Evolutionary conservation across 1,284 basidiomycete genomes (phyloP), one percentile per base, ranked within the genome.

Genomic region (Naganishia sp.): DNA sequence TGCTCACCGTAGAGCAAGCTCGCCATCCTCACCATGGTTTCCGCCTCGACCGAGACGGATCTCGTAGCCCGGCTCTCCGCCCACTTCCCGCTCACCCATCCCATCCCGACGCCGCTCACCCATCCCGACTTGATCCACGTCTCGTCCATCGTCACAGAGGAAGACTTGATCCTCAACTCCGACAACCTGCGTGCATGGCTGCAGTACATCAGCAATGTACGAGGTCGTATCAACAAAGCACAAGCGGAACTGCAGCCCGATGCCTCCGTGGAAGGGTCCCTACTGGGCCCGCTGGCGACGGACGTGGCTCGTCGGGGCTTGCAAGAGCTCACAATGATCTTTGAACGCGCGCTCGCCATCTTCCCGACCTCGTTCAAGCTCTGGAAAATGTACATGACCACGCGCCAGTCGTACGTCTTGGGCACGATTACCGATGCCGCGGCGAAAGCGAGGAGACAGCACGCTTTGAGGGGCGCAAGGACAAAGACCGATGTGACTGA

Each of bases 141-240:
- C 36, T 83, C 86, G 59, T 94, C 98, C 79, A 78, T 97, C 43
- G 84, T 88, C 69, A 87, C 92, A 50, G 96, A 98, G 81, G 94
- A 99, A 79, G 95, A 99, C 79, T 85, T 99, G n/a, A 83, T 94
- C 42, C 87, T 92, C 69, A 97, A 98, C 79, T 90, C 92, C 3
- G 85, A 86, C 67, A 96, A 94, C 66, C 90, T 94, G 77, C 86
- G 91, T 39, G 87, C 90, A 71, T 99, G 96, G 96, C 88, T 90
- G 84, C 83, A 87, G 0, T 90, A 94, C 73, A 90, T 99, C 73
- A 84, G 87, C 68, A 84, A 86, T 60, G 85, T 92, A 59, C 86
- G 87, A 73, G 90, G 94, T 66, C 79, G 71, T 75, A 85, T 63
- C 80, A 84, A 71, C 81, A 86, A 73, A 88, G 86, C 77, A 77